Percentiles rank a stretch among this genome's conserved stretches.
Evolutionary conservation across 768 basidiomycete genomes (phyloP).

Genomic region (Pleurotus tuber-regium): DNA sequence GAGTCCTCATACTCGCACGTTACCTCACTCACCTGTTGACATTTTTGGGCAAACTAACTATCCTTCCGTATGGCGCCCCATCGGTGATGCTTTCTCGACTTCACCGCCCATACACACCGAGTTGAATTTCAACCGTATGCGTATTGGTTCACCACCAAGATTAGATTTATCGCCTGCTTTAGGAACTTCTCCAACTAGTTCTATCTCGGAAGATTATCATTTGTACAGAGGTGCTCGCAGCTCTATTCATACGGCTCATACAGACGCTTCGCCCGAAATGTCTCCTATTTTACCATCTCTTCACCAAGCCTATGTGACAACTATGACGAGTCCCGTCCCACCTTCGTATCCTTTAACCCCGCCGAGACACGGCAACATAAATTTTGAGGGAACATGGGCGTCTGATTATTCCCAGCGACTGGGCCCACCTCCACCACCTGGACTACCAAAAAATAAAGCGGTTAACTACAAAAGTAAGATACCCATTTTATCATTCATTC

Average conservation of each 20-base stretch:
- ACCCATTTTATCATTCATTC: neutral
- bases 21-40: conserved; percentile 1
- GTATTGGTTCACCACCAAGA: neutral
- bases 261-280: neutral
- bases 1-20: neutral
- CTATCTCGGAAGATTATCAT: neutral
- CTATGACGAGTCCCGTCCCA: neutral
- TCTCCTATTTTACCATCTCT: conserved; percentile 3
- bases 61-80: conserved; percentile 2
- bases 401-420: neutral
- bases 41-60: neutral
- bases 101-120: neutral
- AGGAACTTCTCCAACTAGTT: neutral
- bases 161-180: neutral
- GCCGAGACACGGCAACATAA: neutral
- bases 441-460: conserved; percentile 12
- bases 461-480: conserved; percentile 41
- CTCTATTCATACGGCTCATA: neutral
- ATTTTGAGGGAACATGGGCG: neutral
- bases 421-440: neutral
- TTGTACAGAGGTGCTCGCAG: neutral
- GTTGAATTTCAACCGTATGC: neutral
- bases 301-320: neutral
- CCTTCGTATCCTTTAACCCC: conserved; percentile 1
- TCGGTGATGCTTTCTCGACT: neutral